These are phyloP conservation scores for Canavalia gladiata DNA, from an alignment of 306 rosid species.

Conservation along the genomic window DNA sequence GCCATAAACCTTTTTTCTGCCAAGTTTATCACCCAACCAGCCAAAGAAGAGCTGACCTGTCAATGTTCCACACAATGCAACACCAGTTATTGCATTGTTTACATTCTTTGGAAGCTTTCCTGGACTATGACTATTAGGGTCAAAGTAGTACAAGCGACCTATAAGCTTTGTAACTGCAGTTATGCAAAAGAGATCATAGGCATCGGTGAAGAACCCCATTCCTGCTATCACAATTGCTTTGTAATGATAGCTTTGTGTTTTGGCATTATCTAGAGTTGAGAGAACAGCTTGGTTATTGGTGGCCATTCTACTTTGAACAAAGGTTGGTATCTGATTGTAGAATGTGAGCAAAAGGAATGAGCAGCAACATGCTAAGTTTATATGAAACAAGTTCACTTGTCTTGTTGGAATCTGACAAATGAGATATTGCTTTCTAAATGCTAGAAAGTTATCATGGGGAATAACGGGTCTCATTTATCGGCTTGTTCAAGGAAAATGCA, in stretches of 20 bases:
- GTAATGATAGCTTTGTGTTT: constrained; percentile 63
- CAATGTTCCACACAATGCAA: constrained; percentile 64
- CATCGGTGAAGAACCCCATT: constrained; percentile 77
- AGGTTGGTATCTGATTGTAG: constrained; percentile 19
- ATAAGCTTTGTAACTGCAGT: constrained; percentile 63
- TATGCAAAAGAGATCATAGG: constrained; percentile 72
- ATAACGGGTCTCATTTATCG: constrained; percentile 7
- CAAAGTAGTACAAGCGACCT: constrained; percentile 63
- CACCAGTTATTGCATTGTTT: constrained; percentile 65
- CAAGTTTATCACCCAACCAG: constrained; percentile 74
- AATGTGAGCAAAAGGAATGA: constrained; percentile 22
- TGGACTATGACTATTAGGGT: constrained; percentile 47
- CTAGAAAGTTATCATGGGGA: constrained; percentile 36
- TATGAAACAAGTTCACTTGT: constrained; percentile 39
- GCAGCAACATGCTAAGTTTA: constrained; percentile 25
- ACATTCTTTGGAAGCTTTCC: constrained; percentile 57
- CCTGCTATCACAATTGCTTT: constrained; percentile 68
- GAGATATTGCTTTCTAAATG: constrained; percentile 38
- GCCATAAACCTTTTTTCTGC: constrained; percentile 67
- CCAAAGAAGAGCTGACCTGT: constrained; percentile 75
- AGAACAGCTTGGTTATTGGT: constrained; percentile 45
- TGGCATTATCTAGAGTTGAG: constrained; percentile 69
- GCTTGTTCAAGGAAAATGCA: constrained; percentile 35
- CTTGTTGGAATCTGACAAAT: constrained; percentile 38
- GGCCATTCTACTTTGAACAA: constrained; percentile 49